Evolutionary conservation across 163 green algal species (phyloP).

Genomic region (Prototheca wickerhamii): DNA sequence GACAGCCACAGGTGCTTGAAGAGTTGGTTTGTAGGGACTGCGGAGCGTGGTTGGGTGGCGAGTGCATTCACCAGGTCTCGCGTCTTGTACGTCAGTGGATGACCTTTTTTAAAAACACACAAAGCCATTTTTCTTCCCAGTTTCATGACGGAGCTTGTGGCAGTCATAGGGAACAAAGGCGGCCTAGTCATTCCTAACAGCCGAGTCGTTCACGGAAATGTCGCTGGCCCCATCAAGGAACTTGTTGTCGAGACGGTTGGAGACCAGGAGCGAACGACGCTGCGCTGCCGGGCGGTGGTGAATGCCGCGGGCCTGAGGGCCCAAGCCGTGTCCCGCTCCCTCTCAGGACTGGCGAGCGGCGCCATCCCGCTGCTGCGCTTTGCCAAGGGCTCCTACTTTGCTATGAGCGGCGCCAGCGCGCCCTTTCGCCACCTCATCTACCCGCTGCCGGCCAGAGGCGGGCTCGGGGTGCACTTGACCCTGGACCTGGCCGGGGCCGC

Average conservation of each 20-base stretch:
- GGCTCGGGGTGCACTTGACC: conserved; percentile 80
- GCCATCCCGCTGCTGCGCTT: conserved; percentile 43
- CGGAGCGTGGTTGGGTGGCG: not conserved
- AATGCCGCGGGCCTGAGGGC: conserved; percentile 51
- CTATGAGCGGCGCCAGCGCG: conserved; percentile 17
- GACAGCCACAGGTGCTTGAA: conserved; percentile 35
- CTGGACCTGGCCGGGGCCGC: conserved; percentile 62
- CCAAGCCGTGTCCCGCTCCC: conserved; percentile 30
- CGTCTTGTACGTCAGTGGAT: too few species aligned
- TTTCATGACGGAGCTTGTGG: conserved; percentile 30
- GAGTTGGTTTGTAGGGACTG: not conserved
- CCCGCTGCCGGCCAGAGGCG: conserved; percentile 56
- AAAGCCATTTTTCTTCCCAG: conserved; percentile 3
- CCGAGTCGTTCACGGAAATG: conserved; percentile 10
- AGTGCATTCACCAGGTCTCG: too few species aligned
- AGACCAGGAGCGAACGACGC: conserved; percentile 16
- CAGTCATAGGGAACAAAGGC: conserved; percentile 16
- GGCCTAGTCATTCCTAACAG: conserved; percentile 14
- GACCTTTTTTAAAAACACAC: not conserved
- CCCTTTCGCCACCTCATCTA: conserved; percentile 81
- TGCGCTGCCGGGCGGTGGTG: conserved; percentile 39
- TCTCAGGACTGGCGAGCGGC: conserved; percentile 32
- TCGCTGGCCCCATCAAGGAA: conserved; percentile 1
- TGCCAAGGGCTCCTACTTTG: conserved; percentile 61
- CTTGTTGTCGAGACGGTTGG: conserved; percentile 37